Conservation (phyloP, 768 basidiomycete genomes). For the Terana coerulea region DNA sequence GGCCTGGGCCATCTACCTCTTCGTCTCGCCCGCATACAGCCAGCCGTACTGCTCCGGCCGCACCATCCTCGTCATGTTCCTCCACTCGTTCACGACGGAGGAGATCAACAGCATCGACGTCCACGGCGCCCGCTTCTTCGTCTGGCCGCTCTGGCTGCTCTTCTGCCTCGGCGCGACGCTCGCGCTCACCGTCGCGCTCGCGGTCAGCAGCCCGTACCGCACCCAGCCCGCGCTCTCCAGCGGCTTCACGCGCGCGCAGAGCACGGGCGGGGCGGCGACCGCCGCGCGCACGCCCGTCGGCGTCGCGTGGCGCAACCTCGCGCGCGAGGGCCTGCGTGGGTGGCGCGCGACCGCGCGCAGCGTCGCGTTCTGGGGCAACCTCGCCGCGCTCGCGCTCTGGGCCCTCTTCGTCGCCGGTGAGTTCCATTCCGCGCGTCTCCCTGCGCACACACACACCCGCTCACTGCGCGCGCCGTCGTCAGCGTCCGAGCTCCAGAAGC, state of each 20-base stretch:
- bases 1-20: slow-evolving; percentile 25
- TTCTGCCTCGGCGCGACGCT: slow-evolving; percentile 24
- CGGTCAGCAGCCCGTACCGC: slow-evolving; percentile 15
- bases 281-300: slow-evolving; percentile 1
- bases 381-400: slow-evolving; percentile 17
- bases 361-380: slow-evolving; percentile 17
- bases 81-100: slow-evolving; percentile 10
- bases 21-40: slow-evolving; percentile 22
- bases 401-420: slow-evolving; percentile 18
- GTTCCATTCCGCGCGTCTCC: background rate
- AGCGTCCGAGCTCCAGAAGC: slow-evolving; percentile 22
- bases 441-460: background rate
- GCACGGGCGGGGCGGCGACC: background rate
- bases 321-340: background rate
- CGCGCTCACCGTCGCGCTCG: slow-evolving; percentile 19
- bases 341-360: slow-evolving; percentile 9
- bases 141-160: slow-evolving; percentile 25
- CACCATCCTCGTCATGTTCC: slow-evolving; percentile 20
- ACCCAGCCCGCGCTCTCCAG: slow-evolving; percentile 8
- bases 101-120: slow-evolving; percentile 15
- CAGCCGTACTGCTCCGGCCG: slow-evolving; percentile 19
- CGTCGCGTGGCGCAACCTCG: background rate
- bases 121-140: slow-evolving; percentile 11
- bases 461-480: background rate
- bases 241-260: background rate